These are phyloP conservation scores for Silene conica DNA, from an alignment of 148 eudicot genomes.

Conservation along the genomic window DNA sequence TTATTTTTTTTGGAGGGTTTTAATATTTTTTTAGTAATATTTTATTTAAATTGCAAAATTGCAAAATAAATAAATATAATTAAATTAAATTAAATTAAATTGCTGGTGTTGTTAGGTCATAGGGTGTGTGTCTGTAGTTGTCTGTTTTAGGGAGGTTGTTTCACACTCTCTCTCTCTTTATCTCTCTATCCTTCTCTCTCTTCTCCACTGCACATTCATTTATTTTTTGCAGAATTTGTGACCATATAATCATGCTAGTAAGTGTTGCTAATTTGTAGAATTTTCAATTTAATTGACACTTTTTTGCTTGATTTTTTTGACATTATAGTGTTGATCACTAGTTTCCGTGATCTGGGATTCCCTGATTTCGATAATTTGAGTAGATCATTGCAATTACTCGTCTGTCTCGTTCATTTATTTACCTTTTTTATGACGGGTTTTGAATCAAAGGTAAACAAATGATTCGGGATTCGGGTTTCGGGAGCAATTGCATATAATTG, in stretches of 20 bases:
- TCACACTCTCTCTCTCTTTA: conserved; percentile 17
- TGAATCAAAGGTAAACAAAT: too few species aligned
- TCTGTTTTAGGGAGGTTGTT: conserved; percentile 22
- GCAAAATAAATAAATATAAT: too few species aligned
- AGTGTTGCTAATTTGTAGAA: conserved; percentile 21
- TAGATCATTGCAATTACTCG: conserved; percentile 14
- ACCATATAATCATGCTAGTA: conserved; percentile 47
- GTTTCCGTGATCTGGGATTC: conserved; percentile 30
- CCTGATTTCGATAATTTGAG: conserved; percentile 14
- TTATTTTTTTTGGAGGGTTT: conserved; percentile 17
- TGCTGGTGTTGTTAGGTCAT: conserved; percentile 35
- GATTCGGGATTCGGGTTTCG: too few species aligned
- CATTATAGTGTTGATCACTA: conserved; percentile 23
- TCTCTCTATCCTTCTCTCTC: conserved; percentile 19
- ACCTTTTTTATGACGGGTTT: too few species aligned
- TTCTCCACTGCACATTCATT: conserved; percentile 16
- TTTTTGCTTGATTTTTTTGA: not conserved
- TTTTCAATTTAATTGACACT: not conserved
- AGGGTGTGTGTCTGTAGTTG: conserved; percentile 29
- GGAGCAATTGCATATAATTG: not conserved
- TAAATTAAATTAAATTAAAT: not conserved
- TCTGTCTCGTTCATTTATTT: too few species aligned
- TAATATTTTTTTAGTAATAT: not conserved
- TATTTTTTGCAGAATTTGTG: conserved; percentile 29
- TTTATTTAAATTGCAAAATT: not conserved